Conservation (phyloP, 2,329 filamentous ascomycete species). For the Aspergillus quadricinctus region DNA sequence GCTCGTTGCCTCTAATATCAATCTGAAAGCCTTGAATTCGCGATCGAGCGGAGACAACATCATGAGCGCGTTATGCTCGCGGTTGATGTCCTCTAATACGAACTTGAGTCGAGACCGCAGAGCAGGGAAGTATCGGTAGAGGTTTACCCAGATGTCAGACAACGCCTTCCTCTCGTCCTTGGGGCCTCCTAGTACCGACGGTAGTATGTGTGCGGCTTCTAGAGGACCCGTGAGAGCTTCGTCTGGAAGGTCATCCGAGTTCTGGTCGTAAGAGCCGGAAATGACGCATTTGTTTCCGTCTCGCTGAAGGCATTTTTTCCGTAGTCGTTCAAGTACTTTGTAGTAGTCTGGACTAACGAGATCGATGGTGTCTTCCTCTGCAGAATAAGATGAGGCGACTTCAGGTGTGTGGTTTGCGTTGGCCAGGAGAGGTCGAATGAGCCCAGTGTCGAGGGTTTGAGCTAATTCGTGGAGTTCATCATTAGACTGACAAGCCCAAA, state of each 20-base stretch:
- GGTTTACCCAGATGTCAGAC: constrained; percentile 14
- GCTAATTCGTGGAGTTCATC: constrained; percentile 13
- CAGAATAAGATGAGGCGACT: constrained; percentile 12
- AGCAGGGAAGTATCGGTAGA: constrained; percentile 17
- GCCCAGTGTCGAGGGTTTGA: constrained; percentile 10
- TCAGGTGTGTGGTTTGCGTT: constrained; percentile 12
- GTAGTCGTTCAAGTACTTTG: constrained; percentile 5
- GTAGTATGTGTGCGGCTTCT: constrained; percentile 16
- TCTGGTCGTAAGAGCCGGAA: constrained; percentile 8
- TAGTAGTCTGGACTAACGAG: constrained; percentile 6
- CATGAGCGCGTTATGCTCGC: constrained; percentile 16
- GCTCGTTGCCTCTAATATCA: constrained; percentile 13
- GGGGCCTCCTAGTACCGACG: constrained; percentile 10
- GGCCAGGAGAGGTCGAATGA: constrained; percentile 18
- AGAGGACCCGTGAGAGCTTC: constrained; percentile 8
- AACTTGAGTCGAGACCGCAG: constrained; percentile 10
- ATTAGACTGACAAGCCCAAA: constrained; percentile 10
- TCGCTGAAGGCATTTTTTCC: constrained; percentile 13
- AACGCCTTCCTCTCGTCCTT: constrained; percentile 6
- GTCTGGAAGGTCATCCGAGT: constrained; percentile 4
- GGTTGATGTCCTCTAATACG: constrained; percentile 13
- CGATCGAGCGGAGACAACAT: constrained; percentile 7
- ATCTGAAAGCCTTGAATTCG: constrained; percentile 12
- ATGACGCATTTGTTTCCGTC: constrained; percentile 17
- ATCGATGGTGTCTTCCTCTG: constrained; percentile 17